phyloP scores from a whole-genome alignment of 768 basidiomycete species.

The Ramaria rubella region DNA sequence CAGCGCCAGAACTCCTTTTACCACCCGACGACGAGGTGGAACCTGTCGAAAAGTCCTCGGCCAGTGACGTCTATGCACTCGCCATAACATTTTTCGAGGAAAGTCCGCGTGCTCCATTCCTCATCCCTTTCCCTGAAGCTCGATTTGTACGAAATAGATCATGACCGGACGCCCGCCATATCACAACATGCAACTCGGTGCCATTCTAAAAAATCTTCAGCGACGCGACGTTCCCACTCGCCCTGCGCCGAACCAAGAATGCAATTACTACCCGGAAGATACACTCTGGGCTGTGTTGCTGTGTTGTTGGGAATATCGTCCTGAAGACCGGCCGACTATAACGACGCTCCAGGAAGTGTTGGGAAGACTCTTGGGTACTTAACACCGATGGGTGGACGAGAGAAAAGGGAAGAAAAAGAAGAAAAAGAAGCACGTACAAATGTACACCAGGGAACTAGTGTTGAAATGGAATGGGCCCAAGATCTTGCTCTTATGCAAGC shows the following conservation, averaged over 20 bases:
- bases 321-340: neutral
- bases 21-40: neutral
- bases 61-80: slow-evolving; percentile 4
- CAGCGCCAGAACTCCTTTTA: slow-evolving; percentile 2
- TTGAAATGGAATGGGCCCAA: too few species aligned
- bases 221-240: neutral
- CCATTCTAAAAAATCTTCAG: neutral
- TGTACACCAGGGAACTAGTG: too few species aligned
- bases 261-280: neutral
- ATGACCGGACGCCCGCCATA: slow-evolving; percentile 1
- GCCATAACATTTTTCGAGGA: slow-evolving; percentile 4
- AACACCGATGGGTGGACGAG: too few species aligned
- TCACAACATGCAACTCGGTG: neutral
- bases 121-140: neutral
- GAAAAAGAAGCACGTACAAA: too few species aligned
- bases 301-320: neutral
- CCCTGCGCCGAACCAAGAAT: neutral
- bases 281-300: neutral
- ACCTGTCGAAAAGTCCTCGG: neutral
- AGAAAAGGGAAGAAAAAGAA: too few species aligned
- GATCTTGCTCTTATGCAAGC: too few species aligned
- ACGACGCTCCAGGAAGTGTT: neutral
- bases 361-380: neutral
- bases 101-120: neutral
- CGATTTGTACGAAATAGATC: neutral